Conservation (phyloP, 1,284 basidiomycete species). For the Tylopilus sp. region DNA sequence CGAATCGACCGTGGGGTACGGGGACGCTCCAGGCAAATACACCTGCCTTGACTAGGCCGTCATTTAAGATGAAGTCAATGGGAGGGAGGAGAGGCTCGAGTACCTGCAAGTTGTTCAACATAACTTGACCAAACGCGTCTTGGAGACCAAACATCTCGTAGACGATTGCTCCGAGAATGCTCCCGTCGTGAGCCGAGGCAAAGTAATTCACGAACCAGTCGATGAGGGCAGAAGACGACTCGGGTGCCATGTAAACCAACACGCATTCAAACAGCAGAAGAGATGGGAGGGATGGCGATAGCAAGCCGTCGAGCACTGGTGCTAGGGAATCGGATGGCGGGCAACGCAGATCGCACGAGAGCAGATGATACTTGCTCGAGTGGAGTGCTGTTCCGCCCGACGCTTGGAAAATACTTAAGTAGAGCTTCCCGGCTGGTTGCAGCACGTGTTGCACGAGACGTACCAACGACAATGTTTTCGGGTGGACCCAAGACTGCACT, state of each 20-base stretch:
- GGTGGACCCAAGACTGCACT: slow-evolving; percentile 21
- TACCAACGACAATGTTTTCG: slow-evolving; percentile 37
- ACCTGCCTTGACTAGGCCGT: slow-evolving; percentile 64
- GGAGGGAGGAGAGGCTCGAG: slow-evolving; percentile 5
- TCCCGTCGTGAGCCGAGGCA: slow-evolving; percentile 9
- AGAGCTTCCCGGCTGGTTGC: background rate
- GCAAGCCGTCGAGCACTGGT: slow-evolving; percentile 37
- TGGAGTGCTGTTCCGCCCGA: slow-evolving; percentile 67
- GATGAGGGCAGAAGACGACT: slow-evolving; percentile 56
- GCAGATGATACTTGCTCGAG: slow-evolving; percentile 64
- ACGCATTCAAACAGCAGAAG: slow-evolving; percentile 86
- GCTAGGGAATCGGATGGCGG: slow-evolving; percentile 45
- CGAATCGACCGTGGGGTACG: slow-evolving; percentile 46
- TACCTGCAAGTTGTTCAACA: slow-evolving; percentile 82
- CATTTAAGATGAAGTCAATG: slow-evolving; percentile 3
- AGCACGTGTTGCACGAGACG: slow-evolving; percentile 1
- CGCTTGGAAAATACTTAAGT: slow-evolving; percentile 35
- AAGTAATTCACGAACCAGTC: slow-evolving; percentile 70
- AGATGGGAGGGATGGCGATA: slow-evolving; percentile 70
- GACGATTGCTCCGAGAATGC: slow-evolving; percentile 53
- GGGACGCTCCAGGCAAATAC: slow-evolving; percentile 64
- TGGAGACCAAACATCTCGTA: slow-evolving; percentile 89
- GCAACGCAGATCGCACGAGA: slow-evolving; percentile 70
- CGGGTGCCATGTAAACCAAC: slow-evolving; percentile 78
- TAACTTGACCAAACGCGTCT: slow-evolving; percentile 83